These are phyloP conservation scores for Phytophthora pini DNA, from an alignment of 352 stramenopile species.

Conservation along the genomic window DNA sequence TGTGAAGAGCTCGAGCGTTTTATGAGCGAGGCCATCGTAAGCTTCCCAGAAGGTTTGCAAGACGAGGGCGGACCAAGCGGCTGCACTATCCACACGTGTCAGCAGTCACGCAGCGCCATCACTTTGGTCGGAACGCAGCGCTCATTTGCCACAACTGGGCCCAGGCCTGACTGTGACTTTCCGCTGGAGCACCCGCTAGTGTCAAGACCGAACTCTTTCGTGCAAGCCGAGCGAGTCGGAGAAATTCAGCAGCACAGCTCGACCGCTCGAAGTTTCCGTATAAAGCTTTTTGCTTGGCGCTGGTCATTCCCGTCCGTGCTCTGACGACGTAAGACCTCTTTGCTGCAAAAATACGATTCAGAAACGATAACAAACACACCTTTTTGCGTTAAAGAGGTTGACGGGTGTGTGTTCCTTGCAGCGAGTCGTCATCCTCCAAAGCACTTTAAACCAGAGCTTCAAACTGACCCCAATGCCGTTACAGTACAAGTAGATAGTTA, in stretches of 20 bases:
- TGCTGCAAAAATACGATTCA: slow-evolving; percentile 25
- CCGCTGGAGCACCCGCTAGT: slow-evolving; percentile 18
- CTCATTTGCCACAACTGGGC: slow-evolving; percentile 3
- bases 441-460: not conserved
- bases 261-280: not conserved
- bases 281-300: not conserved
- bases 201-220: slow-evolving; percentile 12
- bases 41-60: slow-evolving; percentile 38
- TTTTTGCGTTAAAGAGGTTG: slow-evolving; percentile 12
- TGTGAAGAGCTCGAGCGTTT: slow-evolving; percentile 19
- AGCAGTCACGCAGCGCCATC: slow-evolving; percentile 2
- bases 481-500: slow-evolving; percentile 15
- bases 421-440: slow-evolving; percentile 4
- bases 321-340: slow-evolving; percentile 26
- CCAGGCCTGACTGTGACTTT: slow-evolving; percentile 5
- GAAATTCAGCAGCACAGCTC: slow-evolving; percentile 19
- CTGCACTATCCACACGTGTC: slow-evolving; percentile 18
- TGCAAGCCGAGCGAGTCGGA: slow-evolving; percentile 13
- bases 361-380: slow-evolving; percentile 9
- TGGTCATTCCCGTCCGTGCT: slow-evolving; percentile 16
- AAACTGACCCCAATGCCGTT: slow-evolving; percentile 9
- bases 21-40: slow-evolving; percentile 18
- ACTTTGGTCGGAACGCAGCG: slow-evolving; percentile 2
- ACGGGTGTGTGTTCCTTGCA: slow-evolving; percentile 16
- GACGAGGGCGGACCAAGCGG: slow-evolving; percentile 24